phyloP scores from a whole-genome alignment of 2,329 filamentous ascomycete genomes.

The Penicillium sp. region DNA sequence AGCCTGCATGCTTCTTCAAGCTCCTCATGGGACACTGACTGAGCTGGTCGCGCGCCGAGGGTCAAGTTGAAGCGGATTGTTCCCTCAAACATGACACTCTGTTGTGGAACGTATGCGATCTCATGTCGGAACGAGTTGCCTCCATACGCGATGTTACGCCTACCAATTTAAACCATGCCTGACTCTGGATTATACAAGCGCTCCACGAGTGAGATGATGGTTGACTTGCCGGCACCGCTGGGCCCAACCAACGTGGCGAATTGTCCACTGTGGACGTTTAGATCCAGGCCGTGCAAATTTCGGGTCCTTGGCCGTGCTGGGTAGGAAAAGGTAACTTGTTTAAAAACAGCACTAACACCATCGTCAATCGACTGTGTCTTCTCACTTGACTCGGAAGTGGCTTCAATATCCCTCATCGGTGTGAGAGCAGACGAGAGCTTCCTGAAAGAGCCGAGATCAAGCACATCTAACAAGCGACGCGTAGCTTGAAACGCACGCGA shows the following conservation, averaged over 20 bases:
- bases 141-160: conserved; percentile 50
- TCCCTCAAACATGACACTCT: conserved; percentile 54
- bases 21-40: conserved; percentile 62
- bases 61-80: conserved; percentile 54
- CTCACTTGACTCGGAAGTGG: background rate
- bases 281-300: conserved; percentile 62
- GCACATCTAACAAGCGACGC: conserved; percentile 58
- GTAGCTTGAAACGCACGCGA: conserved; percentile 68
- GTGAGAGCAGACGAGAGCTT: conserved; percentile 15
- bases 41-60: conserved; percentile 56
- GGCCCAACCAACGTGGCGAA: conserved; percentile 67
- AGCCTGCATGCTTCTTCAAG: conserved; percentile 69
- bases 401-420: conserved; percentile 7
- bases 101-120: conserved; percentile 54
- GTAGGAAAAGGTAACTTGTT: conserved; percentile 68
- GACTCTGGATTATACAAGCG: conserved; percentile 60
- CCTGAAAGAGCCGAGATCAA: conserved; percentile 34
- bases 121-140: conserved; percentile 49
- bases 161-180: conserved; percentile 60
- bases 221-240: conserved; percentile 71
- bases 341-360: conserved; percentile 58
- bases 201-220: conserved; percentile 63
- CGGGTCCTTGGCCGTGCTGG: conserved; percentile 64
- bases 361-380: conserved; percentile 9
- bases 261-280: conserved; percentile 56